These are phyloP conservation scores for Amphichorda felina DNA, from an alignment of 2,329 filamentous ascomycete species.

Conservation along the genomic window DNA sequence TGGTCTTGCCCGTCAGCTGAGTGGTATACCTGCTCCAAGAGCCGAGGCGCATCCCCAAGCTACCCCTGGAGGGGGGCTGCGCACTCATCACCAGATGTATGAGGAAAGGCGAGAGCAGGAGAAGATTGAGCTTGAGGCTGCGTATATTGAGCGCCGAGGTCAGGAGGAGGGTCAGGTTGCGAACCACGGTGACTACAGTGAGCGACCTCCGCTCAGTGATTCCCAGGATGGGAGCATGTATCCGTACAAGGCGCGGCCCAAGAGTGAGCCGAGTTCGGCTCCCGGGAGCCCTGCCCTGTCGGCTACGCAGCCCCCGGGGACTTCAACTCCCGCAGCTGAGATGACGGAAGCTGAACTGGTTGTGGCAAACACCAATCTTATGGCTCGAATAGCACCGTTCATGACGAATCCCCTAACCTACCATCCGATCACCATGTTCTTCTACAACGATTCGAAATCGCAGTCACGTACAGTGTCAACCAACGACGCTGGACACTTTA, in stretches of 20 bases:
- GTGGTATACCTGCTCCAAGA: slow-evolving; percentile 66
- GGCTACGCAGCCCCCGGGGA: slow-evolving; percentile 18
- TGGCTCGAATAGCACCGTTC: slow-evolving; percentile 81
- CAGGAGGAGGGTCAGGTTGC: slow-evolving; percentile 61
- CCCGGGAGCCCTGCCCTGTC: slow-evolving; percentile 30
- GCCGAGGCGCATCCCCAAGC: slow-evolving; percentile 17
- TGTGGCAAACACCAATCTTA: slow-evolving; percentile 73
- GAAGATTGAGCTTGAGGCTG: slow-evolving; percentile 62
- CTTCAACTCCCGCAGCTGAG: slow-evolving; percentile 15
- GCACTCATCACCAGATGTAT: slow-evolving; percentile 14
- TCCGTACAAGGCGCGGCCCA: slow-evolving; percentile 14
- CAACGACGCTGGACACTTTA: slow-evolving; percentile 83
- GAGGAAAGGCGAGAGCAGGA: slow-evolving; percentile 46
- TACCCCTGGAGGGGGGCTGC: slow-evolving; percentile 8
- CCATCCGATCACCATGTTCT: slow-evolving; percentile 80
- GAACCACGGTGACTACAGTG: slow-evolving; percentile 62
- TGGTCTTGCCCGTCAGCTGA: slow-evolving; percentile 75
- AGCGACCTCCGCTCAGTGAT: slow-evolving; percentile 40
- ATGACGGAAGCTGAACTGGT: slow-evolving; percentile 67
- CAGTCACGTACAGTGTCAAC: slow-evolving; percentile 78
- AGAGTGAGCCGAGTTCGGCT: slow-evolving; percentile 23
- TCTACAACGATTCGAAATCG: slow-evolving; percentile 78
- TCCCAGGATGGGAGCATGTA: slow-evolving; percentile 17
- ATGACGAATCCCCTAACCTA: slow-evolving; percentile 71
- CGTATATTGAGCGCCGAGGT: slow-evolving; percentile 62